Conservation (phyloP, 2,329 filamentous ascomycete species). For the Fusarium solani-melongenae region DNA sequence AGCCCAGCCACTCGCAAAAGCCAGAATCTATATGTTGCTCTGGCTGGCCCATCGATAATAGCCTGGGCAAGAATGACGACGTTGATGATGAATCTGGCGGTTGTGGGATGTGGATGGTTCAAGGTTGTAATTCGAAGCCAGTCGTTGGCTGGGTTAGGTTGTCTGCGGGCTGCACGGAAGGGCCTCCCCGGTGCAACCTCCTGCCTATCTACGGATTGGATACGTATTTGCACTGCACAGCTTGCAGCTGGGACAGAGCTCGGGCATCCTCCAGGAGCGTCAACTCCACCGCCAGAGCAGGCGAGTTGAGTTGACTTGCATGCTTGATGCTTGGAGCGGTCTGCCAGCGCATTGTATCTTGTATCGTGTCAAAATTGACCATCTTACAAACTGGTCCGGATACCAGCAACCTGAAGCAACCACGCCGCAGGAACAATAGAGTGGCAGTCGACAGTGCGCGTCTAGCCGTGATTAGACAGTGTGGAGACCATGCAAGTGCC, state of each 20-base stretch:
- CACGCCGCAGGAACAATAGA: neutral
- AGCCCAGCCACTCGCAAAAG: neutral
- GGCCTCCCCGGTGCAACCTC: conserved; percentile 15
- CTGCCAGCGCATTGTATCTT: neutral
- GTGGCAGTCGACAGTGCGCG: neutral
- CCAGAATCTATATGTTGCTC: neutral
- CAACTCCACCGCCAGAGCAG: neutral
- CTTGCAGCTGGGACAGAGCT: conserved; percentile 1
- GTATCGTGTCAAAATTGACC: neutral
- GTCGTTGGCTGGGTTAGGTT: conserved; percentile 3
- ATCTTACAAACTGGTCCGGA: neutral
- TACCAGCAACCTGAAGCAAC: neutral
- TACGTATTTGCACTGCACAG: neutral
- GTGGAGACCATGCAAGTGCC: conserved; percentile 8
- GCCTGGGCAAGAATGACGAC: neutral
- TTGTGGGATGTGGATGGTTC: conserved; percentile 1
- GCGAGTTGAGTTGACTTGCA: neutral
- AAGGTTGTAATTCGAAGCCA: conserved; percentile 2
- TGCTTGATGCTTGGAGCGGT: neutral
- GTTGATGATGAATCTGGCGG: neutral
- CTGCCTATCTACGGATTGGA: neutral
- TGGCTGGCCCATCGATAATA: neutral
- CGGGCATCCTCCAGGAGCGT: conserved; percentile 1
- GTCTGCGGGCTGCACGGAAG: conserved; percentile 19
- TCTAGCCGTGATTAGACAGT: neutral